Percentiles rank a stretch among this genome's conserved stretches.
Evolutionary conservation across 345 rosid species (phyloP).

Genomic region (Aquilaria yunnanensis): DNA sequence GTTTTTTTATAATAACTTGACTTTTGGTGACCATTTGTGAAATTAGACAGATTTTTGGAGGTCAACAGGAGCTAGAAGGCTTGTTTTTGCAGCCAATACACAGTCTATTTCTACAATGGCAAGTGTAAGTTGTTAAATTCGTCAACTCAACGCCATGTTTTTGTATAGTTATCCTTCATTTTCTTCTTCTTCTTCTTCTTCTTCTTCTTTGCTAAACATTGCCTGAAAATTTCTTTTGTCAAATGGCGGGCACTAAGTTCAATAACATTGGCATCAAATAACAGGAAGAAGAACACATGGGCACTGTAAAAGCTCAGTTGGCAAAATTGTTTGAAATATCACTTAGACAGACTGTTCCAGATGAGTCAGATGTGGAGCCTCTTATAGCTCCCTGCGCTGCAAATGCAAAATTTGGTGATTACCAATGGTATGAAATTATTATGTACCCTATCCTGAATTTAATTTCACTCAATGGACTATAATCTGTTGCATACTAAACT

Average conservation of each 20-base stretch:
- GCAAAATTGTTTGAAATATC: slow-evolving; percentile 57
- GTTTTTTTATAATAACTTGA: slow-evolving; percentile 18
- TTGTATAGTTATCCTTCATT: background rate
- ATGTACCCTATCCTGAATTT: background rate
- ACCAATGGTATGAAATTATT: slow-evolving; percentile 60
- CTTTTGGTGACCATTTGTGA: slow-evolving; percentile 15
- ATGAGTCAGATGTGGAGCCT: slow-evolving; percentile 59
- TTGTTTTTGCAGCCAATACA: slow-evolving; percentile 22
- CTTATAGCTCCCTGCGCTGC: slow-evolving; percentile 55
- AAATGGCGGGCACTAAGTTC: background rate
- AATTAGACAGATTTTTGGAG: slow-evolving; percentile 71
- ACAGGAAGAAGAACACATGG: slow-evolving; percentile 50
- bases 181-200: background rate
- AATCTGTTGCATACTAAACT: slow-evolving; percentile 1
- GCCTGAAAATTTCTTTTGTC: background rate
- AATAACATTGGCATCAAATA: slow-evolving; percentile 3
- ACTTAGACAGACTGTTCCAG: slow-evolving; percentile 52
- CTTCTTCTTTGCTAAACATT: background rate
- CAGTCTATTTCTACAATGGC: slow-evolving; percentile 58
- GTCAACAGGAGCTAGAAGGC: slow-evolving; percentile 36
- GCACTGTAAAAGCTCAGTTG: slow-evolving; percentile 55
- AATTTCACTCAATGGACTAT: background rate
- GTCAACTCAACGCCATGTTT: no score
- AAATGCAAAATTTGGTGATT: slow-evolving; percentile 74
- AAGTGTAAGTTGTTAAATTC: slow-evolving; percentile 27